Evolutionary conservation across 2,329 filamentous ascomycete genomes (phyloP).

Genomic region (Ophiosphaerella herpotricha): DNA sequence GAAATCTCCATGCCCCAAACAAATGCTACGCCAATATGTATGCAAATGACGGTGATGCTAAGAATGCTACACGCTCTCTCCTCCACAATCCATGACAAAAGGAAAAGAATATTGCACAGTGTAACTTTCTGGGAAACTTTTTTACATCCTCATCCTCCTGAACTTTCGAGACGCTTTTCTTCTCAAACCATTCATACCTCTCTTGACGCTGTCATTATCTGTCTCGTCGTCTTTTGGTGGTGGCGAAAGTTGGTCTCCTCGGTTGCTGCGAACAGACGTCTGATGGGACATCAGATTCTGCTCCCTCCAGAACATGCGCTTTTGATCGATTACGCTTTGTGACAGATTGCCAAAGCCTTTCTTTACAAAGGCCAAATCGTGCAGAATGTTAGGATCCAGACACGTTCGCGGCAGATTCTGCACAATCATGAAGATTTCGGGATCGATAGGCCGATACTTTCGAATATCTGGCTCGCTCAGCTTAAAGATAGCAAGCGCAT

Average conservation of each 20-base stretch:
- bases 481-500: conserved; percentile 90
- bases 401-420: conserved; percentile 82
- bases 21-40: conserved; percentile 2
- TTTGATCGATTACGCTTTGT: conserved; percentile 79
- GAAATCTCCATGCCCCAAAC: conserved; percentile 7
- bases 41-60: not conserved
- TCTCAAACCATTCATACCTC: conserved; percentile 23
- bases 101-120: conserved; percentile 1
- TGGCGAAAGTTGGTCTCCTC: conserved; percentile 8
- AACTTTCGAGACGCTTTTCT: conserved; percentile 32
- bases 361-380: conserved; percentile 82
- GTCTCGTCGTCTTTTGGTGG: conserved; percentile 20
- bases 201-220: conserved; percentile 26
- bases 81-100: not conserved
- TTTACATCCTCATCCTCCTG: conserved; percentile 24
- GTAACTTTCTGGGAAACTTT: not conserved
- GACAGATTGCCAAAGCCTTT: conserved; percentile 81
- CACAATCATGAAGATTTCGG: conserved; percentile 95
- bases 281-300: conserved; percentile 35
- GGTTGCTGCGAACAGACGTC: conserved; percentile 23
- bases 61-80: not conserved
- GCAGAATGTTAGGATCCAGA: conserved; percentile 78
- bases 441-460: conserved; percentile 76
- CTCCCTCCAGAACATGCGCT: conserved; percentile 55
- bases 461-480: conserved; percentile 77